Percentiles rank a stretch among this genome's conserved stretches.
phyloP scores from a whole-genome alignment of 352 stramenopile genomes.

The Albugo candida region DNA sequence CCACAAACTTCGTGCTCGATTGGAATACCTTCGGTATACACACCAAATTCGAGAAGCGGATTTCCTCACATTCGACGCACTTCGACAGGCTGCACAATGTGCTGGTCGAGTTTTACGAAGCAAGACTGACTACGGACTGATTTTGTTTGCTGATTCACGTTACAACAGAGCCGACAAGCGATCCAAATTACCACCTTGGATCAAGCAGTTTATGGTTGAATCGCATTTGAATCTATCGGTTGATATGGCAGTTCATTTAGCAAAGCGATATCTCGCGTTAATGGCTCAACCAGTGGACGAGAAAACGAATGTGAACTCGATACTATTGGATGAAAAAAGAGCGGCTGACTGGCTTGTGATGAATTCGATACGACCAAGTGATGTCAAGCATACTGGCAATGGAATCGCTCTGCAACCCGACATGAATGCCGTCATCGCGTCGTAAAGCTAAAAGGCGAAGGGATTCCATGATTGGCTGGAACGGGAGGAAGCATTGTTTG shows the following conservation, averaged over 20 bases:
- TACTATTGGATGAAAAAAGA: constrained; percentile 77
- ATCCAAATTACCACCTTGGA: constrained; percentile 96
- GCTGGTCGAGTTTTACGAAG: constrained; percentile 94
- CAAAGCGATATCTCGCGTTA: constrained; percentile 89
- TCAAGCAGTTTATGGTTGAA: constrained; percentile 92
- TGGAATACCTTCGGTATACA: constrained; percentile 93
- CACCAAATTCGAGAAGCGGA: constrained; percentile 87
- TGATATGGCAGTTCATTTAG: constrained; percentile 90
- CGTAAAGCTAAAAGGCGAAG: too few species aligned
- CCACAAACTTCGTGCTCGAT: constrained; percentile 79
- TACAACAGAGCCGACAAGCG: constrained; percentile 97
- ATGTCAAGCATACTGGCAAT: too few species aligned
- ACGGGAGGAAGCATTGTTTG: too few species aligned
- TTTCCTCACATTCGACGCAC: constrained; percentile 97
- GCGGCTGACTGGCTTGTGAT: too few species aligned
- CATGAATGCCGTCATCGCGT: too few species aligned
- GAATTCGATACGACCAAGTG: too few species aligned
- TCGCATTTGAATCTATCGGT: constrained; percentile 93
- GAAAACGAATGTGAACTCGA: constrained; percentile 79
- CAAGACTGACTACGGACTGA: constrained; percentile 98
- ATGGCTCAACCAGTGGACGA: constrained; percentile 94
- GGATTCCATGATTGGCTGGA: too few species aligned
- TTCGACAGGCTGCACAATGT: constrained; percentile 95
- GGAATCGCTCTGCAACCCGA: too few species aligned
- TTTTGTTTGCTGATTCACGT: constrained; percentile 96